These are phyloP conservation scores for Coniochaeta sp. DNA, from an alignment of 2,329 filamentous ascomycete genomes.

Conservation along the genomic window DNA sequence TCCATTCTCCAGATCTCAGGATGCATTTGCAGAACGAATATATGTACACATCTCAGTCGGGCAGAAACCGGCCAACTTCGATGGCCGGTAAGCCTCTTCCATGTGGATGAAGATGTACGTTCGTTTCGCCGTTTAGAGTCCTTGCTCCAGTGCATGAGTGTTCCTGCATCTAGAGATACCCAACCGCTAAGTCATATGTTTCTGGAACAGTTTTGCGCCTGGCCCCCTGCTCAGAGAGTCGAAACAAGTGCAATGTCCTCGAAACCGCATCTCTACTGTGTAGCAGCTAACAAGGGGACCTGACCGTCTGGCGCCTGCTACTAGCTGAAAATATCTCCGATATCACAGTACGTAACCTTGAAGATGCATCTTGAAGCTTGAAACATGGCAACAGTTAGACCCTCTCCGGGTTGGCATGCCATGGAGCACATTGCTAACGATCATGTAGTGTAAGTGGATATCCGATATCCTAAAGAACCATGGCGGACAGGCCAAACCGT, in stretches of 20 bases:
- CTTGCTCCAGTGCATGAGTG: neutral
- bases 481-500: no score
- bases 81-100: neutral
- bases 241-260: neutral
- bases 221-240: neutral
- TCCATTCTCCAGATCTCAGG: neutral
- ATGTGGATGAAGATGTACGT: neutral
- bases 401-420: no score
- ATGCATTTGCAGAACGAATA: neutral
- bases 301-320: neutral
- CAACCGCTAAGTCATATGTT: neutral
- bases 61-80: neutral
- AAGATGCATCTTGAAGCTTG: no score
- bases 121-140: neutral
- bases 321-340: neutral
- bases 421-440: no score
- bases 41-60: neutral
- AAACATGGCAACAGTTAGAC: no score
- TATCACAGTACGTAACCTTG: neutral
- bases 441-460: no score
- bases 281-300: no score
- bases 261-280: neutral
- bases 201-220: neutral
- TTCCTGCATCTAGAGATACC: neutral
- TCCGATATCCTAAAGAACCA: no score